phyloP scores from a whole-genome alignment of 2,329 filamentous ascomycete genomes.

The Diaporthe velutina region DNA sequence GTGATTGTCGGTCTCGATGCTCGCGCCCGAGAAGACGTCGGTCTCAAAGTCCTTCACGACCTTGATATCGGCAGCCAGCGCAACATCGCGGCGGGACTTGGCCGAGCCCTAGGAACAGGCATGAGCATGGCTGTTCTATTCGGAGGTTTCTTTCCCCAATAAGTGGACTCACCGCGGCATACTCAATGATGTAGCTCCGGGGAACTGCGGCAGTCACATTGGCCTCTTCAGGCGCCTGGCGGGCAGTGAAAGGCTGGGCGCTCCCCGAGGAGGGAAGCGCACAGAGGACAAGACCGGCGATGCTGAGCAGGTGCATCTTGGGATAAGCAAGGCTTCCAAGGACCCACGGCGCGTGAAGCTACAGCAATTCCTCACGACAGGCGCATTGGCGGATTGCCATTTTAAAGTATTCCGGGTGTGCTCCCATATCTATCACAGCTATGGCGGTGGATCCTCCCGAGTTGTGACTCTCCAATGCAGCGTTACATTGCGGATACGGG shows the following conservation, averaged over 20 bases:
- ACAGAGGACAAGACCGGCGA: constrained; percentile 14
- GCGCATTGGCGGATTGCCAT: neutral
- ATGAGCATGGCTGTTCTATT: neutral
- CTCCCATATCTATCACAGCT: neutral
- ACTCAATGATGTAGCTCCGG: constrained; percentile 31
- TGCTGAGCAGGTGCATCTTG: constrained; percentile 21
- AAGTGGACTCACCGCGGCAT: constrained; percentile 13
- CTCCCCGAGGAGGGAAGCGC: constrained; percentile 2
- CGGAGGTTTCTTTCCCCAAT: too few relatives aligned
- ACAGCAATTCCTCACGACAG: too few relatives aligned
- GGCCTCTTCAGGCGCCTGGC: neutral
- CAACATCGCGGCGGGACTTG: constrained; percentile 7
- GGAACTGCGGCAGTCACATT: constrained; percentile 2
- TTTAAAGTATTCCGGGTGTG: neutral
- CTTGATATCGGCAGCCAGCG: constrained; percentile 26
- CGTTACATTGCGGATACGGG: constrained; percentile 25
- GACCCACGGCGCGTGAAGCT: neutral
- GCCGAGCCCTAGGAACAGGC: constrained; percentile 5
- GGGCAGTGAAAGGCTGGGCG: neutral
- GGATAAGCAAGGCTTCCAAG: neutral
- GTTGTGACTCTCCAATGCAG: constrained; percentile 10
- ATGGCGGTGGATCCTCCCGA: neutral
- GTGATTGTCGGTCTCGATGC: constrained; percentile 46
- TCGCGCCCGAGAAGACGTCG: constrained; percentile 47
- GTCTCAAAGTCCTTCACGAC: constrained; percentile 47